A percentile compares a stretch with the other conserved stretches of the same genome.
These are phyloP conservation scores for Magnusiomyces sp. DNA, from an alignment of 1,139 yeast genomes.

Conservation along the genomic window DNA sequence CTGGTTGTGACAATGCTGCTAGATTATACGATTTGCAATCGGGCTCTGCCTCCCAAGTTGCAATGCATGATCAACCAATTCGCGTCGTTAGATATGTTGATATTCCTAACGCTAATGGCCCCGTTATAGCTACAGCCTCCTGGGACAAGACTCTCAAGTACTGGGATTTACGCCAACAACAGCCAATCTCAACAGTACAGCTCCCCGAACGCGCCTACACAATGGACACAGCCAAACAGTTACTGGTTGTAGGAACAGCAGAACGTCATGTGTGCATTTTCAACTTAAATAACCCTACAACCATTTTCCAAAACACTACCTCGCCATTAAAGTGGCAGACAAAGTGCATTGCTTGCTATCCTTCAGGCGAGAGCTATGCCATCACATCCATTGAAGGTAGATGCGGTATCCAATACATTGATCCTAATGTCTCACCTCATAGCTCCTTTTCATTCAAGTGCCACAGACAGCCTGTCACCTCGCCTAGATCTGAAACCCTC, in stretches of 20 bases:
- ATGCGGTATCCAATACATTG: slow-evolving; percentile 92
- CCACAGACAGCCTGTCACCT: slow-evolving; percentile 49
- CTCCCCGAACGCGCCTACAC: slow-evolving; percentile 88
- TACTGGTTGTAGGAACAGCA: slow-evolving; percentile 88
- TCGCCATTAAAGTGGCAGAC: slow-evolving; percentile 95
- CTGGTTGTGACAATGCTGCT: slow-evolving; percentile 90
- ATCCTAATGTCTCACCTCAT: slow-evolving; percentile 60
- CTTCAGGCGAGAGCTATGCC: slow-evolving; percentile 87
- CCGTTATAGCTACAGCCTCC: slow-evolving; percentile 83
- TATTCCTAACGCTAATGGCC: slow-evolving; percentile 64
- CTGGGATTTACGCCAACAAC: slow-evolving; percentile 88
- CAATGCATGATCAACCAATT: slow-evolving; percentile 79
- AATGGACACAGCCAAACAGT: slow-evolving; percentile 75
- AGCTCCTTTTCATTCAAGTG: slow-evolving; percentile 86
- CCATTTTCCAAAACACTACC: slow-evolving; percentile 60
- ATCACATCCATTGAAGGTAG: slow-evolving; percentile 93
- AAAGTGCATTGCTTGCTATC: slow-evolving; percentile 71
- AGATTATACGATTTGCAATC: slow-evolving; percentile 73
- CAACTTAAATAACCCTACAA: slow-evolving; percentile 71
- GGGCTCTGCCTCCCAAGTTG: slow-evolving; percentile 78
- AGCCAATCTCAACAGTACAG: slow-evolving; percentile 70
- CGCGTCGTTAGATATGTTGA: slow-evolving; percentile 66
- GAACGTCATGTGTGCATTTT: slow-evolving; percentile 74
- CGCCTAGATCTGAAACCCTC: slow-evolving; percentile 39
- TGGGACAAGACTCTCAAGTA: slow-evolving; percentile 95